Evolutionary conservation across 1,139 yeast species (phyloP), one percentile per base, ranked within the genome.

Genomic region (Komagataea norvegica): DNA sequence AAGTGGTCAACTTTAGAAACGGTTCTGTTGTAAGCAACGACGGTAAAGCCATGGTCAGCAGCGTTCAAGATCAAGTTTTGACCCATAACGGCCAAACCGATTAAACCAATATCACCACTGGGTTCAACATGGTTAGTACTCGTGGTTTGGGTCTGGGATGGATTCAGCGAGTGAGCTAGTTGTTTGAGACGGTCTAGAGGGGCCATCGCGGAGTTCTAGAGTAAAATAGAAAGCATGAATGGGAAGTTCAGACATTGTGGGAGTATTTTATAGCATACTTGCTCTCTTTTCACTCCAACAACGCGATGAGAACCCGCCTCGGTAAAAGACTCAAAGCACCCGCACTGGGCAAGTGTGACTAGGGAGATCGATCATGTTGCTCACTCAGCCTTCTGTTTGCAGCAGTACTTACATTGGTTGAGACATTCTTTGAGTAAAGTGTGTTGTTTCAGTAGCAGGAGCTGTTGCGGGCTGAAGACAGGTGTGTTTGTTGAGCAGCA

Each of bases 51-150:
- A 71, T 91, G 95, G 75, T 91, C 98, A 56, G 97, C 97, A 60
- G 93, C 94, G 70, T 91, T 91, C 57, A 91, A 78, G 67, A 91
- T 87, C 77, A 91, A 75, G 79, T 91, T 91, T 68, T 89, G 97
- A 69, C 98, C 98, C 98, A 91, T 91, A 56, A 91, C 98, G 83
- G 98, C 98, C 79, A 91, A 79, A 65, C 98, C 98, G 62, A 91
- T 89, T 68, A 91, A 86, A 69, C 97, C 98, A 70, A 91, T 80
- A 81, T 91, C 98, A 77, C 91, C 94, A 65, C 87, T 78, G 42
- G 54, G 50, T 7, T n/a, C 18, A 3, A 29, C 31, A n/a, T n/a
- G n/a, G 51, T 51, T 51, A 49, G 54, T 47, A 38, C 10, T 10
- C 15, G 41, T 31, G 13, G 23, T 21, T 19, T 24, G 31, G 11